Evolutionary conservation across 352 stramenopile genomes (phyloP).

Genomic region (Pythium scleroteichum): DNA sequence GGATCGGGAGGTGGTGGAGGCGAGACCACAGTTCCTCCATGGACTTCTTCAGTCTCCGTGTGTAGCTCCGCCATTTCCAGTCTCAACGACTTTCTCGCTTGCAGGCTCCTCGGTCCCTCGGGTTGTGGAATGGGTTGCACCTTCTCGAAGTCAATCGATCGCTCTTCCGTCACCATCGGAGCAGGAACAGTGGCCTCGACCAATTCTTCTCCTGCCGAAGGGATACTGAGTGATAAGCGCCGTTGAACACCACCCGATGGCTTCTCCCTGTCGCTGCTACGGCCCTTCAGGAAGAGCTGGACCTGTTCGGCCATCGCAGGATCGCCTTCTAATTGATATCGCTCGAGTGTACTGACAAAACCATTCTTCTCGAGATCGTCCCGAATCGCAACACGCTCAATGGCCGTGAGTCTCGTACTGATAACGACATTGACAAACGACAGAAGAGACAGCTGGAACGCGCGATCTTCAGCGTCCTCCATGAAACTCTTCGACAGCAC

Average conservation of each 20-base stretch:
- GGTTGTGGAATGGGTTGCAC: constrained; percentile 9
- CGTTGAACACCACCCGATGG: constrained; percentile 6
- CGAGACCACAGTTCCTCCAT: constrained; percentile 5
- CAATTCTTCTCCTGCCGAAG: constrained; percentile 6
- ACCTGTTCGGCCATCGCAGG: constrained; percentile 27
- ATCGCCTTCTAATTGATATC: constrained; percentile 12
- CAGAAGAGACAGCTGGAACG: constrained; percentile 34
- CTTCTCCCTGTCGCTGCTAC: constrained; percentile 13
- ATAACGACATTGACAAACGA: constrained; percentile 54
- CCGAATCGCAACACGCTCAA: constrained; percentile 36
- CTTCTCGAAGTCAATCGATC: background rate
- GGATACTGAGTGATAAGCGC: constrained; percentile 15
- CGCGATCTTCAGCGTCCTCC: constrained; percentile 28
- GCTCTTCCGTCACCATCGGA: background rate
- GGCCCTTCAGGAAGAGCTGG: constrained; percentile 29
- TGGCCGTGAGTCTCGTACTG: constrained; percentile 31
- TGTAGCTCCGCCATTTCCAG: constrained; percentile 23
- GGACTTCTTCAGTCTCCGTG: constrained; percentile 19
- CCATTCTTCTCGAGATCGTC: constrained; percentile 41
- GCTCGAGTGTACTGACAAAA: constrained; percentile 38
- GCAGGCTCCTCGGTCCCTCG: constrained; percentile 18
- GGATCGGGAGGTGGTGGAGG: constrained; percentile 19
- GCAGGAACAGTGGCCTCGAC: background rate
- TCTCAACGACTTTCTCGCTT: constrained; percentile 24
- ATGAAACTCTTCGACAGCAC: constrained; percentile 34